These are phyloP conservation scores for Pseudomicrostroma phylloplanum DNA, from an alignment of 1,284 basidiomycete species.

Conservation along the genomic window DNA sequence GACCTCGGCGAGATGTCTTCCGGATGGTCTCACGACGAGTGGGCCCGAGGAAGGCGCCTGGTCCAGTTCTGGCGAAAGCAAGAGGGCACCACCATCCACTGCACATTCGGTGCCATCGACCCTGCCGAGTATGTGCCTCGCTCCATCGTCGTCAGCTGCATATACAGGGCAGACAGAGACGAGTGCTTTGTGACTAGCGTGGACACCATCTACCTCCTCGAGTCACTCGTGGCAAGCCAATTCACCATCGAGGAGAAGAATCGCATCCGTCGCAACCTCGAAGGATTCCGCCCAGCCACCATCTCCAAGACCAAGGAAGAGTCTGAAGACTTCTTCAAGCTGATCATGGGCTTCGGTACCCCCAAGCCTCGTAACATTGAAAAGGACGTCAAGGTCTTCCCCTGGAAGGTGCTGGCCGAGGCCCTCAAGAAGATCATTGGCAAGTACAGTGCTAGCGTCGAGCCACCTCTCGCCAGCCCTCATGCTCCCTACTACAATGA, in stretches of 20 bases:
- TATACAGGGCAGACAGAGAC: constrained; percentile 72
- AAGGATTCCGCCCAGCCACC: constrained; percentile 82
- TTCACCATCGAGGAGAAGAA: constrained; percentile 96
- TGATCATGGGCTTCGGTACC: constrained; percentile 88
- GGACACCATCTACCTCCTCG: constrained; percentile 86
- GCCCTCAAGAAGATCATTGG: constrained; percentile 85
- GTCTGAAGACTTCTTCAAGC: constrained; percentile 78
- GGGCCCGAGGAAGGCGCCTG: constrained; percentile 54
- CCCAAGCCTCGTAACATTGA: constrained; percentile 94
- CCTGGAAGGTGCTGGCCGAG: constrained; percentile 73
- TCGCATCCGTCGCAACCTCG: constrained; percentile 83
- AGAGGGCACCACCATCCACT: constrained; percentile 55
- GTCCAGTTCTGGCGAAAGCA: constrained; percentile 58
- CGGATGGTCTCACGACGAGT: constrained; percentile 57
- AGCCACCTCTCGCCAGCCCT: not conserved
- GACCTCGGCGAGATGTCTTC: constrained; percentile 56
- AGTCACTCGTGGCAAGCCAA: constrained; percentile 72
- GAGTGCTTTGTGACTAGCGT: constrained; percentile 83
- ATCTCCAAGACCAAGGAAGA: constrained; percentile 78
- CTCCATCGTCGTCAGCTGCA: constrained; percentile 67
- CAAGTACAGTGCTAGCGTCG: constrained; percentile 62
- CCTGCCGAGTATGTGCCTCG: constrained; percentile 52
- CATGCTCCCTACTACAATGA: constrained; percentile 5
- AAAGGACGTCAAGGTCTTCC: constrained; percentile 94
- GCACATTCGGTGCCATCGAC: constrained; percentile 54